A percentile compares a stretch with the other conserved stretches of the same genome.
Evolutionary conservation across 495 filamentous ascomycete genomes (phyloP).

Genomic region (Cudoniella acicularis): DNA sequence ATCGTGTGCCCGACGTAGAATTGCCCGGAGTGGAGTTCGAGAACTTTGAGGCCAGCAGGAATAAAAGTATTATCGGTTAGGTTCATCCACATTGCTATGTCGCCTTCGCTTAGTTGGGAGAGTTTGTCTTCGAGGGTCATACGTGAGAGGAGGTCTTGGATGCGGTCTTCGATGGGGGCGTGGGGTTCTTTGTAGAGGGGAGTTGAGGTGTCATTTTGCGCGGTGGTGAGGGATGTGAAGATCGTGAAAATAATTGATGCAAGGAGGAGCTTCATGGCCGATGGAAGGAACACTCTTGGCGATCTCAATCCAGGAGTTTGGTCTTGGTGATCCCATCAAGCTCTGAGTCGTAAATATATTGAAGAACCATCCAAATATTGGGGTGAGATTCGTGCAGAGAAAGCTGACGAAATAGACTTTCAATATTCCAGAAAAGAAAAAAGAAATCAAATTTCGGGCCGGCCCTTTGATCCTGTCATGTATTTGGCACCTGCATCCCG

Average conservation of each 20-base stretch:
- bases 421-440: too few species aligned
- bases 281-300: too few species aligned
- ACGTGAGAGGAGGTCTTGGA: slow-evolving; percentile 58
- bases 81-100: slow-evolving; percentile 69
- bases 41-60: slow-evolving; percentile 57
- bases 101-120: slow-evolving; percentile 63
- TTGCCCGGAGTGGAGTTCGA: slow-evolving; percentile 55
- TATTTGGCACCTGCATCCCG: too few species aligned
- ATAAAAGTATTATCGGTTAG: slow-evolving; percentile 57
- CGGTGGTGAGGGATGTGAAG: background rate
- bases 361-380: too few species aligned
- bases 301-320: too few species aligned
- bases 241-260: background rate
- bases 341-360: too few species aligned
- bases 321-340: too few species aligned
- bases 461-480: background rate
- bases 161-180: slow-evolving; percentile 55
- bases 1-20: slow-evolving; percentile 69
- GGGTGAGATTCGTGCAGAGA: too few species aligned
- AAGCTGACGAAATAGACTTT: too few species aligned
- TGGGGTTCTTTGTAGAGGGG: slow-evolving; percentile 58
- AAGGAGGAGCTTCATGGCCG: too few species aligned
- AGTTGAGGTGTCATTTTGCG: background rate
- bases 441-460: background rate
- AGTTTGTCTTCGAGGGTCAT: slow-evolving; percentile 72